Evolutionary conservation across 2,329 filamentous ascomycete species (phyloP).

Genomic region (Clarireedia monteithiana): DNA sequence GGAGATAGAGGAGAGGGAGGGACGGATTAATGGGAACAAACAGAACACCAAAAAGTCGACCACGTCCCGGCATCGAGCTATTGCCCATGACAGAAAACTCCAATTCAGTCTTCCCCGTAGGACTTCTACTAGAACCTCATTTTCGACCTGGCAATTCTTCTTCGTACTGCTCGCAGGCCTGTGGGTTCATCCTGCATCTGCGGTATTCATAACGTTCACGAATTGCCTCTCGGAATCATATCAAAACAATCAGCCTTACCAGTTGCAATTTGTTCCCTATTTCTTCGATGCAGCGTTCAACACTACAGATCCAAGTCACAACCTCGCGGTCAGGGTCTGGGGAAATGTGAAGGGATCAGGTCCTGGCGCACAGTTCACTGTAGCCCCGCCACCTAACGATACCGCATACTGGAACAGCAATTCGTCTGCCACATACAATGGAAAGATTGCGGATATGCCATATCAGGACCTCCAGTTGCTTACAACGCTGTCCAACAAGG

Average conservation of each 20-base stretch:
- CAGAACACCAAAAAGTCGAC: not conserved
- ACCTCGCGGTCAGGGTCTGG: conserved; percentile 72
- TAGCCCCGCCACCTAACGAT: conserved; percentile 53
- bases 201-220: conserved; percentile 68
- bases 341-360: conserved; percentile 78
- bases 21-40: not conserved
- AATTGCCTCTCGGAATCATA: conserved; percentile 69
- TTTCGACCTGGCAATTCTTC: conserved; percentile 15
- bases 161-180: conserved; percentile 20
- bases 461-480: conserved; percentile 40
- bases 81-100: not conserved
- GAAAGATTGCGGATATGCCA: conserved; percentile 65
- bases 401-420: conserved; percentile 51
- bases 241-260: conserved; percentile 46
- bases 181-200: conserved; percentile 38
- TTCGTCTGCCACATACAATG: conserved; percentile 42
- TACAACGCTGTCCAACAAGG: conserved; percentile 65
- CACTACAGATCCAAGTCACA: conserved; percentile 48
- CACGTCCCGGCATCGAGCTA: not conserved
- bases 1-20: conserved; percentile 7
- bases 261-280: conserved; percentile 73
- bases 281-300: conserved; percentile 71
- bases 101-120: not conserved
- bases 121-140: not conserved
- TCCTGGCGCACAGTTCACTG: conserved; percentile 32